Evolutionary conservation across 495 filamentous ascomycete species (phyloP), one percentile per base, ranked within the genome.

Genomic region (Xylaria curta): DNA sequence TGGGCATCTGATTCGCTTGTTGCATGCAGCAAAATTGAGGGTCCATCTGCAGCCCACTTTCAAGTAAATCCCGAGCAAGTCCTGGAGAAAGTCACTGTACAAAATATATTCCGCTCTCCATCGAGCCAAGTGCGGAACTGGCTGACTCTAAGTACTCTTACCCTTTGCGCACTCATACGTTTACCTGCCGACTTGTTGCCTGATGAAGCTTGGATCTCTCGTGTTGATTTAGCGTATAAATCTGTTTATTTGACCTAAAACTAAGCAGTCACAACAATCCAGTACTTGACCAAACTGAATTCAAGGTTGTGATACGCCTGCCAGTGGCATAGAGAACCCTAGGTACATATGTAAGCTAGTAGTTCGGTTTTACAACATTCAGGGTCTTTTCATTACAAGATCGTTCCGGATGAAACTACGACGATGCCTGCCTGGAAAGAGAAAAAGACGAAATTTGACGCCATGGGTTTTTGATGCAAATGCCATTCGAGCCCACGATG

Each of bases 401-500:
- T 24, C 62, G 58, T 38, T 21, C 31, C 58, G 7, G 40, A 49
- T 47, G 42, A 49, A 47, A 47, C 38, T 65, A 28, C 19, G 26
- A 40, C 62, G 26, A 33, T 24, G 62, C 40, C 42, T 31, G 40
- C 61, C 36, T 28, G 38, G 38, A 42, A 42, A 47, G 24, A 31
- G 49, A 40, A 26, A 24, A 47, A 54, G 21, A 28, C 13, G 17
- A 19, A 67, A 47, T n/a, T 53, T 33, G 24, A 51, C 36, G 49
- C 36, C 28, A 69, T 69, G 38, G 66, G 44, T 21, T 47, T 46
- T 69, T 69, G 53, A 31, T 38, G 56, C 21, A 13, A 69, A 69
- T 69, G 54, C 66, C 66, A 69, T 69, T 15, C 21, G 24, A 33
- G 26, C n/a, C 54, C n/a, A 21, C 36, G 66, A 69, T 69, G 66